Base-by-base conservation (phyloP, 148 eudicot genomes). In the Rhododendron griersonianum region DNA sequence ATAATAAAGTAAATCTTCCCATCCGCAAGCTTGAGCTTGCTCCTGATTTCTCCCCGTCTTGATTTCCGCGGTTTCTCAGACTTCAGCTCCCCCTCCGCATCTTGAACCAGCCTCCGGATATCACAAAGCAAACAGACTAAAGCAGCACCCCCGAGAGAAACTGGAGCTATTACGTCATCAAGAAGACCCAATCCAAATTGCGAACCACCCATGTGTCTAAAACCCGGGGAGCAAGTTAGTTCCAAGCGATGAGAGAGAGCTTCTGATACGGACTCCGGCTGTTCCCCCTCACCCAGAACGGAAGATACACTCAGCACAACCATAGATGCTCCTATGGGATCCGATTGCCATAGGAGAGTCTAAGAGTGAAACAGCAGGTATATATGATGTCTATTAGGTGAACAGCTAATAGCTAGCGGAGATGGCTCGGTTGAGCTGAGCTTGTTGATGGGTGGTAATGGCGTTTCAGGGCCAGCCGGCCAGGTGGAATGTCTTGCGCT, bases 281-380 rank as follows among this genome's bases (percentile, higher is more conserved):
- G 90, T 3, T 87, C 90, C 33, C 90, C 89, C 86, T 93, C 92
- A 47, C 95, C 98, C 78, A 97, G 69, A 81, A 94, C 94, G 35
- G 93, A 92, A 51, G 99, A 97, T 39, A 95, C 83, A 45, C 93
- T 93, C 33, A 93, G 33, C 65, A 93, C 81, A 28, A 89, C 90
- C 86, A 86, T 90, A 14, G 92, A 86, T 71, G 99, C 92, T 86
- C 93, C 98, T 35, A 86, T 9, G 71, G 95, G 80, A 89, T 96
- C 99, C 48, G 96, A 91, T 81, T 81, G 84, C 99, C 99, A 55
- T 96, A 95, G 75, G 94, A 95, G 37, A 96, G 91, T 61, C 98
- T 93, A 59, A 96, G 98, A 19, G 98, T 92, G 87, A 95, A 97
- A 84, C 98, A 94, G 80, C 92, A 97, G 76, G 95, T 92, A 85